These are phyloP conservation scores for Entonaema liquescens DNA, from an alignment of 495 filamentous ascomycete species.

Conservation along the genomic window DNA sequence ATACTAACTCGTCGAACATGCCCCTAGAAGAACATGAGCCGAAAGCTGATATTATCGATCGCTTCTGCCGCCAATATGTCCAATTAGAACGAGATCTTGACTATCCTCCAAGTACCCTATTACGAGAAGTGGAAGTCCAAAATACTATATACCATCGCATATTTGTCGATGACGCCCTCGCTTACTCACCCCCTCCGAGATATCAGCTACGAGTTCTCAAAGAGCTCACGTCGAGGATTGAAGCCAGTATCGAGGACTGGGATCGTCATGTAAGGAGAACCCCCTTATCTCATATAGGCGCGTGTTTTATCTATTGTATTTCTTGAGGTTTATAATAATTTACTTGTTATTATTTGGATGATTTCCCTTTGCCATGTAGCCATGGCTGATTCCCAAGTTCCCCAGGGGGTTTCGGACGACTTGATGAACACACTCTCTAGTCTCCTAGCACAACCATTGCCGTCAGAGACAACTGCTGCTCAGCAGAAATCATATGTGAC, in stretches of 20 bases:
- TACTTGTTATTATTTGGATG: no score
- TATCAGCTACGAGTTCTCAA: constrained; percentile 81
- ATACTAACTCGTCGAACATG: background rate
- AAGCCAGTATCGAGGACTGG: constrained; percentile 74
- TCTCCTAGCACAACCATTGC: constrained; percentile 67
- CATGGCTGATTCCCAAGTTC: constrained; percentile 32
- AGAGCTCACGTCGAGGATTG: constrained; percentile 68
- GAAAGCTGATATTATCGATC: constrained; percentile 22
- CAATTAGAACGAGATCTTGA: constrained; percentile 50
- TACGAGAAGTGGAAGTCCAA: constrained; percentile 62
- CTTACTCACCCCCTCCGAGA: constrained; percentile 64
- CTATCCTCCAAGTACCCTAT: constrained; percentile 48
- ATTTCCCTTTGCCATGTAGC: constrained; percentile 24
- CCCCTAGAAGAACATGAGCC: background rate
- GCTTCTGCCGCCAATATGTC: constrained; percentile 56
- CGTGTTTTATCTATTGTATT: background rate
- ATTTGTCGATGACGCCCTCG: constrained; percentile 64
- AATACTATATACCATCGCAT: constrained; percentile 67
- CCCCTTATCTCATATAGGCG: background rate
- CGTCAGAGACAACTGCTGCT: constrained; percentile 66
- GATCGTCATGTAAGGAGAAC: constrained; percentile 78
- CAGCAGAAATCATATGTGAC: constrained; percentile 80
- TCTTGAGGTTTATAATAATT: no score
- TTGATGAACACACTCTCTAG: constrained; percentile 69
- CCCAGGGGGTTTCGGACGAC: constrained; percentile 78